phyloP scores from a whole-genome alignment of 2,329 filamentous ascomycete species.

The Cercospora sojina region DNA sequence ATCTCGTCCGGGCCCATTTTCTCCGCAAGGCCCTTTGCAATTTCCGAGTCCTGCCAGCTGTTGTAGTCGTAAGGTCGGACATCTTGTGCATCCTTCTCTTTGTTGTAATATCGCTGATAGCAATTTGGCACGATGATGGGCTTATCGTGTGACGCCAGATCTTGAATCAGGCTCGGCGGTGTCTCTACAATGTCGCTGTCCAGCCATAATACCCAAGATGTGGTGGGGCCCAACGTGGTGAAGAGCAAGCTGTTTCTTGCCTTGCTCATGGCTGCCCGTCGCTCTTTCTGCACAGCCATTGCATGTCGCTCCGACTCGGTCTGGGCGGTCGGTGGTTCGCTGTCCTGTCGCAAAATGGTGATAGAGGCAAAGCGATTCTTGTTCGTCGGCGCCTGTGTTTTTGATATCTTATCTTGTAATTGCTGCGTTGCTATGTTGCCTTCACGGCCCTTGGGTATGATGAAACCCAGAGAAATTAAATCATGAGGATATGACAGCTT shows the following conservation, averaged over 20 bases:
- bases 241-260: slow-evolving; percentile 93
- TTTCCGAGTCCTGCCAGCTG: slow-evolving; percentile 89
- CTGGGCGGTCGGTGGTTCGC: slow-evolving; percentile 79
- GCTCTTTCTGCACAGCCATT: slow-evolving; percentile 80
- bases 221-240: slow-evolving; percentile 85
- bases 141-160: slow-evolving; percentile 82
- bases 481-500: slow-evolving; percentile 86
- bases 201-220: slow-evolving; percentile 96
- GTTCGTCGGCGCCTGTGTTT: slow-evolving; percentile 79
- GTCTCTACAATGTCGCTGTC: slow-evolving; percentile 91
- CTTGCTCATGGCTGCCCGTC: slow-evolving; percentile 86
- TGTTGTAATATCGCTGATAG: slow-evolving; percentile 75
- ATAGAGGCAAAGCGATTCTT: slow-evolving; percentile 86
- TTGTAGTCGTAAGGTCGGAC: slow-evolving; percentile 95
- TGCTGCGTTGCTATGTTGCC: slow-evolving; percentile 82
- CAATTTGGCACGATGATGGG: slow-evolving; percentile 94
- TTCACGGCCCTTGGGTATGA: slow-evolving; percentile 89
- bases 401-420: slow-evolving; percentile 79
- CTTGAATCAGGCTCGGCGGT: slow-evolving; percentile 80
- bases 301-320: slow-evolving; percentile 88
- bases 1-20: slow-evolving; percentile 91
- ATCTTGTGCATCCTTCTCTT: slow-evolving; percentile 68
- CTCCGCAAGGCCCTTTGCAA: slow-evolving; percentile 69
- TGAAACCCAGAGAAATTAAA: slow-evolving; percentile 91
- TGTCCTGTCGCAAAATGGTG: slow-evolving; percentile 93